Evolutionary conservation across 2,329 filamentous ascomycete species (phyloP), one percentile per base, ranked within the genome.

Genomic region (Trichoderma citrinoviride): DNA sequence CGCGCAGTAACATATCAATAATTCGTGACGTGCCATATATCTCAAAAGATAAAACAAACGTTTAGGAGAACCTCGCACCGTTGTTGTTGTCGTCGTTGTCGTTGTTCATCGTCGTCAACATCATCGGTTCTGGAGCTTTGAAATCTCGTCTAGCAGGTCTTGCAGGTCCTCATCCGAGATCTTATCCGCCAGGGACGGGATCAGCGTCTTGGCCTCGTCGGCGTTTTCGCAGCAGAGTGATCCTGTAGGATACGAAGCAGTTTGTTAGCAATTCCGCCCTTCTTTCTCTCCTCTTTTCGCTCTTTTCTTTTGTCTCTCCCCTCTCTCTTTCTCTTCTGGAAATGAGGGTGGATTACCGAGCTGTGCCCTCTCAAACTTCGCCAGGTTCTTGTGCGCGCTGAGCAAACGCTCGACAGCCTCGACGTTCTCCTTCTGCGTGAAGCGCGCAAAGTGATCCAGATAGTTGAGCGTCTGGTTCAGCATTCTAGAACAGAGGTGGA

Each of bases 121-220:
- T 73, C 70, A 78, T 67, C 74, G 71, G 66, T 76, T 78, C 71
- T 84, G 82, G 54, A 96, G 81, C 82, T 96, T 96, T 71, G 88
- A 90, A 78, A 98, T 90, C 80, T 99, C 93, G 73, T 97, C 89
- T 65, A 99, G 84, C 65, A 98, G 81, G 68, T 93, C 89, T 77
- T 96, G 90, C 68, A 99, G 80, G 70, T 96, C 92, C 41, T 92
- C 90, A 75, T 98, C 94, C 67, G 85, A 85, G 73, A 98, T 96
- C 80, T 99, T 99, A 77, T 93, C 89, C 71, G 88, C 85, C 57
- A 99, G 78, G 65, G 86, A 97, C 1, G 95, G 96, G 68, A 99
- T 96, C 65, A 99, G 84, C 8, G 92, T 97, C 80, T 97, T 97
- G 67, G 95, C 95, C 79, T 99, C 96, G 75, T 99, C 95, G 65